Percentiles rank a stretch among this genome's conserved stretches.
These are phyloP conservation scores for Endoconidiophora laricicola DNA, from an alignment of 2,329 filamentous ascomycete genomes.

Conservation along the genomic window DNA sequence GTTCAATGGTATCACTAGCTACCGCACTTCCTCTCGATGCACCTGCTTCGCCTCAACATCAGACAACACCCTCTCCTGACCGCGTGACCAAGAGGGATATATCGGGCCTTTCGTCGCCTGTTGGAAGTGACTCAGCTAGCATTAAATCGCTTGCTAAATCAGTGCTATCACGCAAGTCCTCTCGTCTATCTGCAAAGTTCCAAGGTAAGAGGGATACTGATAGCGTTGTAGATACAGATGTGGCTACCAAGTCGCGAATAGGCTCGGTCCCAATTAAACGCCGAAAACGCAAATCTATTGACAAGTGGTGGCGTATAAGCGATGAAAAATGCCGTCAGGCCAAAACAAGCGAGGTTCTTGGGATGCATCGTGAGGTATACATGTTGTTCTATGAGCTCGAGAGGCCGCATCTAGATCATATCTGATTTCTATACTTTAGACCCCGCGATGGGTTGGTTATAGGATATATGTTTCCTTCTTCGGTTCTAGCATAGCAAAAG, in stretches of 20 bases:
- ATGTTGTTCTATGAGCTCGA: slow-evolving; percentile 90
- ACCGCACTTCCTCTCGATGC: slow-evolving; percentile 22
- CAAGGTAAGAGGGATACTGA: neutral
- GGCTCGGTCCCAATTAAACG: neutral
- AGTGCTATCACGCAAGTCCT: slow-evolving; percentile 32
- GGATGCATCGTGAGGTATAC: slow-evolving; percentile 93
- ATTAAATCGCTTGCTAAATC: slow-evolving; percentile 40
- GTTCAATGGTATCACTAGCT: slow-evolving; percentile 7
- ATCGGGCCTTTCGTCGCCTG: slow-evolving; percentile 22
- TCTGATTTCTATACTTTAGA: slow-evolving; percentile 3
- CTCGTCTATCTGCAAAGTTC: slow-evolving; percentile 14
- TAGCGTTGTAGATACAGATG: neutral
- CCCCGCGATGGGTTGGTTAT: no score
- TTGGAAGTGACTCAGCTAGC: slow-evolving; percentile 22
- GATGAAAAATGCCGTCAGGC: slow-evolving; percentile 94
- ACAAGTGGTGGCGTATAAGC: slow-evolving; percentile 92
- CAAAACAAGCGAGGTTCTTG: slow-evolving; percentile 77
- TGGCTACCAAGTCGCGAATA: neutral
- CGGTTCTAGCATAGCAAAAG: no score
- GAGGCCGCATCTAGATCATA: slow-evolving; percentile 20
- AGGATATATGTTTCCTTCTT: no score
- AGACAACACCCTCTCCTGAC: neutral
- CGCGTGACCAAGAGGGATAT: slow-evolving; percentile 18
- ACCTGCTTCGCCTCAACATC: slow-evolving; percentile 18
- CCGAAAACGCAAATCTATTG: slow-evolving; percentile 35